Evolutionary conservation across 148 eudicot species (phyloP).

Genomic region (Rhododendron ferrugineum): DNA sequence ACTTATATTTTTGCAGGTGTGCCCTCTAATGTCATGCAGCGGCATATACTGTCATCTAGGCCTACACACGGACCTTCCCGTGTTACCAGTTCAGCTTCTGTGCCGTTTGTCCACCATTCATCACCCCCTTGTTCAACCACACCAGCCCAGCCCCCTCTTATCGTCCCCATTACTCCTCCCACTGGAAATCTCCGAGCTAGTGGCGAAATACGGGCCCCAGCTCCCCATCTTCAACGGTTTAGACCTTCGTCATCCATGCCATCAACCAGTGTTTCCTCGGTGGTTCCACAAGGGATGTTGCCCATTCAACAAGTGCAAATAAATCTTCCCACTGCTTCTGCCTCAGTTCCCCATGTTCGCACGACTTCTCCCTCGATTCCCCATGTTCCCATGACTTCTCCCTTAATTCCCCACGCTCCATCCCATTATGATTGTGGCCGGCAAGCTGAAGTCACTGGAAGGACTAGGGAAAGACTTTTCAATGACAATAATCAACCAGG

Average conservation of each 20-base stretch:
- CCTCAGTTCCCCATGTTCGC: slow-evolving; percentile 14
- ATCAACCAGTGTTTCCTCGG: slow-evolving; percentile 11
- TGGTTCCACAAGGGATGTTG: slow-evolving; percentile 3
- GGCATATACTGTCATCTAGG: slow-evolving; percentile 20
- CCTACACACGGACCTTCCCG: slow-evolving; percentile 16
- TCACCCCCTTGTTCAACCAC: slow-evolving; percentile 22
- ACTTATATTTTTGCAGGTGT: slow-evolving; percentile 28
- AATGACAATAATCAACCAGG: slow-evolving; percentile 14
- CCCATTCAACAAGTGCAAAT: slow-evolving; percentile 18
- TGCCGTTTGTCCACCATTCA: slow-evolving; percentile 23
- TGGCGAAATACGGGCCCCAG: slow-evolving; percentile 39
- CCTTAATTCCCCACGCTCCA: slow-evolving; percentile 10
- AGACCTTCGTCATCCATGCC: slow-evolving; percentile 23
- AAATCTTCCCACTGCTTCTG: not conserved
- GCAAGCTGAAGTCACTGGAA: slow-evolving; percentile 14
- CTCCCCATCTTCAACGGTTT: slow-evolving; percentile 50
- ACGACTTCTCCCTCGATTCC: slow-evolving; percentile 5
- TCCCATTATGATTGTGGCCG: slow-evolving; percentile 11
- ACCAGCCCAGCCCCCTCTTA: slow-evolving; percentile 26
- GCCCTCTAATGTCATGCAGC: slow-evolving; percentile 35
- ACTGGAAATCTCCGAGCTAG: slow-evolving; percentile 19
- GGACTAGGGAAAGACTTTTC: not conserved
- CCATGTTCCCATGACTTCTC: slow-evolving; percentile 2
- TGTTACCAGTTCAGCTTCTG: slow-evolving; percentile 17
- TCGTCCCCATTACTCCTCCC: slow-evolving; percentile 29